Evolutionary conservation across 2,329 filamentous ascomycete species (phyloP), one percentile per base, ranked within the genome.

Genomic region (Botrytis deweyae): DNA sequence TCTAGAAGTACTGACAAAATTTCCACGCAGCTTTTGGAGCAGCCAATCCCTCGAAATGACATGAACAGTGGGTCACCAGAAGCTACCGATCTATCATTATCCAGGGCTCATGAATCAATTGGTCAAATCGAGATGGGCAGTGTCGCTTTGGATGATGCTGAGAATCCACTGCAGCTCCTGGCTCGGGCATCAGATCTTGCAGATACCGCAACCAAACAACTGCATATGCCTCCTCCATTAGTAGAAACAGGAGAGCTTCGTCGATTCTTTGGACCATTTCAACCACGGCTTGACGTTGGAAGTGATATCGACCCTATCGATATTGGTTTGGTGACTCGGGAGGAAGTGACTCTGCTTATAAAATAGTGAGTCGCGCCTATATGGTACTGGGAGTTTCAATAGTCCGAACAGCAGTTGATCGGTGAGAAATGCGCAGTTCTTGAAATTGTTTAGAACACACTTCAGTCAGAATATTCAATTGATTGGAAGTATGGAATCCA

Each of bases 81-180:
- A 29, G n/a, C 62, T 29, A 22, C 25, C 29, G 16, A 42, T n/a
- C 7, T 38, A 58, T 44, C 70, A 5, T 38, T 58, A 16, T 40
- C 22, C 33, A 7, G 40, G 20, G 18, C 33, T 5, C 25, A 68
- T 33, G 66, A 42, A 42, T 29, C 33, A 10, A 20, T 29, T n/a
- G 61, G 18, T 16, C 59, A 72, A 33, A 40, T 66, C n/a, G 44
- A 42, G n/a, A 49, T n/a, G 25, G 88, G 89, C 72, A 87, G 84
- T 67, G 85, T 92, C 46, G 86, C 89, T 20, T 84, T 92, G 40
- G 91, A 93, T 77, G 92, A 93, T 80, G 91, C 91, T 5, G 91
- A 94, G 79, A 94, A 93, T 75, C 91, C 91, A 0, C 83, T 93
- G 8, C 91, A 94, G 80, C 83, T 93, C 25, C 88, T 94, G 49